Evolutionary conservation across 768 basidiomycete species (phyloP).

Genomic region (Pleurotus tuber-regium): DNA sequence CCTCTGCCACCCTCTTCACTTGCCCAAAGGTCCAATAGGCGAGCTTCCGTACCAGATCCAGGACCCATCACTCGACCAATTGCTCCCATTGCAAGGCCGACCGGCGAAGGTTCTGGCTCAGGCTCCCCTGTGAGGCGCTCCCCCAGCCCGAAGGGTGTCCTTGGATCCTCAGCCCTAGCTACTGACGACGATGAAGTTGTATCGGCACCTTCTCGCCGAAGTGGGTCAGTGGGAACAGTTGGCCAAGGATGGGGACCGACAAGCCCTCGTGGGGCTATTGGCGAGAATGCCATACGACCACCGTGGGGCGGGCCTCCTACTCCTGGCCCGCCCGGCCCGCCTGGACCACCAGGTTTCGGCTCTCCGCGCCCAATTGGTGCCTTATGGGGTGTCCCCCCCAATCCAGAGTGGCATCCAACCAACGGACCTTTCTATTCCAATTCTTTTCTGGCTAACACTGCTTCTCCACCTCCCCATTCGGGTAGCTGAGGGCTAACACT

Average conservation of each 20-base stretch:
- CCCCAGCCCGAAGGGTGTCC: conserved; percentile 59
- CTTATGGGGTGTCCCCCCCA: conserved; percentile 35
- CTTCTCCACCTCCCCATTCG: conserved; percentile 45
- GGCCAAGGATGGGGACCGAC: conserved; percentile 50
- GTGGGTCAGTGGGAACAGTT: conserved; percentile 33
- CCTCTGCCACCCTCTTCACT: conserved; percentile 29
- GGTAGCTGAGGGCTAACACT: not conserved
- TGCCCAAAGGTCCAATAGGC: conserved; percentile 21
- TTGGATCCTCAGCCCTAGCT: conserved; percentile 76
- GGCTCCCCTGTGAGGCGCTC: conserved; percentile 52
- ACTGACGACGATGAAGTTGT: conserved; percentile 83
- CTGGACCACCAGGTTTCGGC: conserved; percentile 17
- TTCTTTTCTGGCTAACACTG: conserved; percentile 43
- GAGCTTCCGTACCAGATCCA: conserved; percentile 38
- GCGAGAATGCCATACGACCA: conserved; percentile 32
- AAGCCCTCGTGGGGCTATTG: conserved; percentile 42
- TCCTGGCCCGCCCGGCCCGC: conserved; percentile 27
- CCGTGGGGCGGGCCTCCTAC: conserved; percentile 47
- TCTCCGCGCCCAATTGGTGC: conserved; percentile 21
- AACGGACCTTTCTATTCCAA: conserved; percentile 41
- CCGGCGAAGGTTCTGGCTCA: conserved; percentile 50
- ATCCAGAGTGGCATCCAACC: conserved; percentile 50
- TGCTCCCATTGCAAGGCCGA: conserved; percentile 70
- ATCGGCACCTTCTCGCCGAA: conserved; percentile 36
- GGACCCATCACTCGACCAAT: conserved; percentile 64